phyloP scores from a whole-genome alignment of 2,329 filamentous ascomycete species.

The Fusarium siculi region DNA sequence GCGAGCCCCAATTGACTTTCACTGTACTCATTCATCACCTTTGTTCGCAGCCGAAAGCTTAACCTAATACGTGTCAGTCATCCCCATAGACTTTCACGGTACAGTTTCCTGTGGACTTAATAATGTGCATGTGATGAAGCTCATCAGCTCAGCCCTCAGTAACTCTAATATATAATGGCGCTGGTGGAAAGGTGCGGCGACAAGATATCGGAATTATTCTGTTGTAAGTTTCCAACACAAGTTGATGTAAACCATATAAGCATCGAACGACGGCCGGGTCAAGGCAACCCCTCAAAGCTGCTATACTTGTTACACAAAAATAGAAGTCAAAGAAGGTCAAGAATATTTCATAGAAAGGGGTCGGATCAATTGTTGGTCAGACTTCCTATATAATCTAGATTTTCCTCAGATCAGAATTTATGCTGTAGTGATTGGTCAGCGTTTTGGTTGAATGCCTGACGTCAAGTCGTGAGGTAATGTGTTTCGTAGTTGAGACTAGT shows the following conservation, averaged over 20 bases:
- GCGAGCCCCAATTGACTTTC: neutral
- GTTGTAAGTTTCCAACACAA: rapidly evolving
- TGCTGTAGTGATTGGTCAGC: neutral
- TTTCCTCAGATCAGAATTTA: too few relatives aligned
- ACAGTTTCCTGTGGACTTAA: neutral
- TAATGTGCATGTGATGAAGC: too few relatives aligned
- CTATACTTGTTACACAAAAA: neutral
- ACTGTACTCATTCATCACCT: too few relatives aligned
- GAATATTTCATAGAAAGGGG: neutral
- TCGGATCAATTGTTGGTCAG: rapidly evolving
- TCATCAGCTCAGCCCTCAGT: rapidly evolving
- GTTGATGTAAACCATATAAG: too few relatives aligned
- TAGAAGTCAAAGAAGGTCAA: rapidly evolving
- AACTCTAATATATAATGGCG: neutral
- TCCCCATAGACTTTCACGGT: neutral
- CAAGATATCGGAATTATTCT: neutral
- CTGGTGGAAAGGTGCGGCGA: rapidly evolving
- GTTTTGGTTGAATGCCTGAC: too few relatives aligned
- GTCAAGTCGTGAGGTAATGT: neutral
- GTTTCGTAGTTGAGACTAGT: neutral
- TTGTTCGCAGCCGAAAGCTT: too few relatives aligned
- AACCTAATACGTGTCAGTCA: too few relatives aligned
- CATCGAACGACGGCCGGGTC: too few relatives aligned
- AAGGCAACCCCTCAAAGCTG: too few relatives aligned
- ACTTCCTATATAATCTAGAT: neutral